Evolutionary conservation across 495 filamentous ascomycete species (phyloP).

Genomic region (Penicillium samsonianum): DNA sequence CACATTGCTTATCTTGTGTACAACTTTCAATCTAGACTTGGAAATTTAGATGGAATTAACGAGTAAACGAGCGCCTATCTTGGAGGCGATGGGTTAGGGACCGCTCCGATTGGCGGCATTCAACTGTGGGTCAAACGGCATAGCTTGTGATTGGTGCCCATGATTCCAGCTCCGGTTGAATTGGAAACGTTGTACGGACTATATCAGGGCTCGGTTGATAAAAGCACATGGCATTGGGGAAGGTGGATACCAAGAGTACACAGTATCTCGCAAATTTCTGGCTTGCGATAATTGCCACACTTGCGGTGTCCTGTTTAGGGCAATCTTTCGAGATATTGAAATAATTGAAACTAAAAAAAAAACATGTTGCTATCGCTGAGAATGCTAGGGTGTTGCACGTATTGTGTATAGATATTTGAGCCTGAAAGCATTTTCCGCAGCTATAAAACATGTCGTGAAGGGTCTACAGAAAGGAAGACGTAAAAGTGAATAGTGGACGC

Average conservation of each 20-base stretch:
- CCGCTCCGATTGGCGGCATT: slow-evolving; percentile 1
- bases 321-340: neutral
- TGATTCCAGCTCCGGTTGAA: neutral
- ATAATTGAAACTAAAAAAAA: neutral
- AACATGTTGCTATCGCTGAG: neutral
- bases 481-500: neutral
- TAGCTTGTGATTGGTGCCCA: neutral
- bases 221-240: neutral
- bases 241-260: neutral
- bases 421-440: too few relatives aligned
- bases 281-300: neutral
- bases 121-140: neutral
- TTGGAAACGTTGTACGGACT: neutral
- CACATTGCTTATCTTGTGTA: neutral
- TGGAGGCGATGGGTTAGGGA: neutral
- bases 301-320: neutral
- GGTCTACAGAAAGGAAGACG: neutral
- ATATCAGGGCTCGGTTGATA: neutral
- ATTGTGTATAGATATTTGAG: neutral
- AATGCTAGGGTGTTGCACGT: neutral
- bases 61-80: neutral
- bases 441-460: neutral
- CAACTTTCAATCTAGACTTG: neutral
- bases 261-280: neutral
- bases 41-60: neutral